Base-by-base conservation (phyloP, 164 flowering plant genomes). In the Taxillus chinensis region DNA sequence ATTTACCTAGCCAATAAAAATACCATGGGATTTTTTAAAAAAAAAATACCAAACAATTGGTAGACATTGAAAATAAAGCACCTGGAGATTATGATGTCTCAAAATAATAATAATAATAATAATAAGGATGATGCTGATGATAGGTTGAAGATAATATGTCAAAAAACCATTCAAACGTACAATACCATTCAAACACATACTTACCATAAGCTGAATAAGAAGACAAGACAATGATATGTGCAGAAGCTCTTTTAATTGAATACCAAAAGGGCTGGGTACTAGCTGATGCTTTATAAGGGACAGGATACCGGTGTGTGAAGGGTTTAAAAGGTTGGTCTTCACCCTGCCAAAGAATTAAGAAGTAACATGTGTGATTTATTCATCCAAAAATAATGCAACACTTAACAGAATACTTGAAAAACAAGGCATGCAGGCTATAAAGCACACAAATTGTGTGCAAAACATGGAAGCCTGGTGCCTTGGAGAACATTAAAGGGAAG, bases 181-280 rank as follows among this genome's bases (percentile, higher is more conserved):
- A 43, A 6, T 43, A 43, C 10, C 10, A 6, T 43, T 9, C 10
- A 57, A 53, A 12, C 62, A 10, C 2, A 12, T 46, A 5, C 60
- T 73, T 75, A 82, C 89, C 85, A 62, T 75, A 79, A 5, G 89
- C 80, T 3, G 90, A 82, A 60, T 84, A 84, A 6, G 83, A 77
- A 14, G 87, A 70, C 69, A 85, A 61, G 57, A 85, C 85, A 53
- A 85, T 85, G 76, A 85, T 83, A 59, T 85, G 68, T 15, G 87
- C 84, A 14, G 90, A 79, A 64, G 83, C 90, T 61, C 90, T 76
- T 81, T 81, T 85, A 76, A 85, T 81, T 3, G 90, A 82, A 73
- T 85, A 85, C 87, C 87, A 85, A 49, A 81, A 57, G 0, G 85
- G 86, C 55, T 74, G 39, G 39, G 80, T 78, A 41, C 90, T 85